Evolutionary conservation across 2,329 filamentous ascomycete species (phyloP), one percentile per base, ranked within the genome.

Genomic region (Stagonosporopsis tanaceti): DNA sequence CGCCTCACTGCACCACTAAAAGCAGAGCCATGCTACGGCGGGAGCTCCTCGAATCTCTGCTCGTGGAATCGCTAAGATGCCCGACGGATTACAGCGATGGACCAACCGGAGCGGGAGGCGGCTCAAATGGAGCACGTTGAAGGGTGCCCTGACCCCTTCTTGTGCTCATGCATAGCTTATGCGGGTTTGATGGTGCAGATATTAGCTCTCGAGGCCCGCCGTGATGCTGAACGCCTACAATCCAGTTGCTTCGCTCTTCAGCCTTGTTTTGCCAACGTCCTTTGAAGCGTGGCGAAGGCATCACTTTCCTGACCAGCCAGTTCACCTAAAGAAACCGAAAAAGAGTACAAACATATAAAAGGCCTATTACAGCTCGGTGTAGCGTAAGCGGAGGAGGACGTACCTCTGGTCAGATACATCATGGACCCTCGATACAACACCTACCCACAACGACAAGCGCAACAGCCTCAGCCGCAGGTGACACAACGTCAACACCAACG

Each of bases 1-100:
- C 69, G 70, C 72, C 70, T 66, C 71, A 65, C 58, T 65, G 64
- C 62, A 66, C 65, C 60, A 62, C 64, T 66, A 62, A 64, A 62
- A 63, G 62, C 51, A 66, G 59, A 58, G 39, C 50, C 60, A 60
- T 60, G 61, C 58, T 71, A 62, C 64, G 64, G 67, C 67, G 67
- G 62, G 63, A 71, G 64, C 61, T 63, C 60, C 63, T 61, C 66
- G 68, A 70, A 68, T 69, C 66, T 69, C 60, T 60, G 61, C 62
- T 39, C 66, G 61, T 62, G n/a, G 50, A 48, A 28, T 45, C 50
- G 59, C 62, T 62, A 39, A 61, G 61, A 63, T 68, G 64, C 50
- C 65, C 57, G 51, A 64, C 54, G 58, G 59, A 62, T 66, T 61
- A 67, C 46, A 35, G 57, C 62, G 61, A 46, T 55, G 62, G 62